Conservation (phyloP, 2,329 filamentous ascomycete species). For the Tricladium varicosporioides region DNA sequence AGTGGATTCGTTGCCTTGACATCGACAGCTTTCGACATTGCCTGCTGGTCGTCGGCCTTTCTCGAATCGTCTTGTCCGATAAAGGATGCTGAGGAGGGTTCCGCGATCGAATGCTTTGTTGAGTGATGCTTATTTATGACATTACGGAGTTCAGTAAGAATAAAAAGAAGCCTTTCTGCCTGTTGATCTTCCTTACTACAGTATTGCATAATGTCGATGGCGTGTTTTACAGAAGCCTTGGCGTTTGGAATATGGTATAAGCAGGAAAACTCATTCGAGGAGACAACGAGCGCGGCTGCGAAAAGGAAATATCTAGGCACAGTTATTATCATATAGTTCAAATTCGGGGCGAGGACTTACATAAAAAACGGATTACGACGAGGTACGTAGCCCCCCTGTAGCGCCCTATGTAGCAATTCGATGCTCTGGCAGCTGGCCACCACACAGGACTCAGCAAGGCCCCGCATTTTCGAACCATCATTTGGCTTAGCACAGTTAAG, state of each 20-base stretch:
- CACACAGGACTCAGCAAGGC: conserved; percentile 51
- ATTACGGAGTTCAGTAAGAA: conserved; percentile 47
- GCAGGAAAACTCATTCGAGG: conserved; percentile 55
- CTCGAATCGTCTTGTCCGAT: too few species aligned
- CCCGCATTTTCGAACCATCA: conserved; percentile 40
- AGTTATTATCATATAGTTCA: not conserved
- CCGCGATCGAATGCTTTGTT: too few species aligned
- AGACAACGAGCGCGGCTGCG: conserved; percentile 50
- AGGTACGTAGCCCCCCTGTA: conserved; percentile 45
- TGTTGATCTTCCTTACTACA: conserved; percentile 49
- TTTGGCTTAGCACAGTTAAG: conserved; percentile 28
- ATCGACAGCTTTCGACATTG: too few species aligned
- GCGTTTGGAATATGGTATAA: conserved; percentile 47
- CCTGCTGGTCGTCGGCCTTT: too few species aligned
- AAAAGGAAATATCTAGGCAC: conserved; percentile 53
- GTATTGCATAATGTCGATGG: conserved; percentile 48
- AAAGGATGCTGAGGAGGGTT: too few species aligned
- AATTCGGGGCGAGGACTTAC: conserved; percentile 39
- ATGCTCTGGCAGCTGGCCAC: conserved; percentile 50
- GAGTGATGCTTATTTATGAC: conserved; percentile 33
- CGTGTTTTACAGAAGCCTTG: conserved; percentile 39
- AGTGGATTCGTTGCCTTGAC: too few species aligned
- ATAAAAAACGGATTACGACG: conserved; percentile 55
- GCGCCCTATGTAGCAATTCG: conserved; percentile 44
- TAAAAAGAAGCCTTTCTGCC: conserved; percentile 48